These are phyloP conservation scores for Pseudogymnoascus sp. DNA, from an alignment of 2,329 filamentous ascomycete species.

Conservation along the genomic window DNA sequence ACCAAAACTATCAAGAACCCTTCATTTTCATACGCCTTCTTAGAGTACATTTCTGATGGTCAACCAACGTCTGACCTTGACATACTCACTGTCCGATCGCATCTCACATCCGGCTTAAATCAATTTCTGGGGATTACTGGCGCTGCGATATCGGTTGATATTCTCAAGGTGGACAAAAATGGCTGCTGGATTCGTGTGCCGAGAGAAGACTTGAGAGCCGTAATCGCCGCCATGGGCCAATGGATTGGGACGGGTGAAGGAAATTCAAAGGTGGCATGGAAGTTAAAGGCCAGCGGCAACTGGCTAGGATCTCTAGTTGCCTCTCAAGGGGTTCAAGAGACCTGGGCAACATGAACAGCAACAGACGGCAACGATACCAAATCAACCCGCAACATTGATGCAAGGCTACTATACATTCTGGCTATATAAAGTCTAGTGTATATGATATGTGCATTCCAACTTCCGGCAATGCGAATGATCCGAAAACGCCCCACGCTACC, in stretches of 20 bases:
- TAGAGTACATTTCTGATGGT: conserved; percentile 27
- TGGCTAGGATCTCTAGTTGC: conserved; percentile 56
- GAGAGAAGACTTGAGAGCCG: conserved; percentile 48
- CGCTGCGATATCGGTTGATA: conserved; percentile 58
- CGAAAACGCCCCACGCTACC: conserved; percentile 7
- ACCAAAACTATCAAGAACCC: conserved; percentile 45
- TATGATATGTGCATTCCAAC: conserved; percentile 6
- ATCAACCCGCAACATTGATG: not conserved
- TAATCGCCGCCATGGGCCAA: conserved; percentile 58
- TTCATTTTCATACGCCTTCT: conserved; percentile 49
- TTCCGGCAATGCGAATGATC: conserved; percentile 5
- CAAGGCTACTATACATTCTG: conserved; percentile 8
- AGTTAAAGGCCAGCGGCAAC: conserved; percentile 50
- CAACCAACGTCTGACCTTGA: conserved; percentile 39
- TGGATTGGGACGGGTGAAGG: conserved; percentile 45
- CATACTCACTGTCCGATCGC: conserved; percentile 52
- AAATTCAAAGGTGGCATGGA: conserved; percentile 34
- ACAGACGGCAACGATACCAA: not conserved
- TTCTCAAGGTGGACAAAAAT: conserved; percentile 51
- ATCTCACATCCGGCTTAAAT: conserved; percentile 54
- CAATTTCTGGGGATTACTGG: conserved; percentile 67
- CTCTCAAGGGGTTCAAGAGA: conserved; percentile 21
- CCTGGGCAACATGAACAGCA: not conserved
- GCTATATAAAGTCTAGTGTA: conserved; percentile 10
- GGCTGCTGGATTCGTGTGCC: conserved; percentile 61